Conservation (phyloP, 371 early-diverging fungal genomes). For the Rhizomucor miehei region DNA sequence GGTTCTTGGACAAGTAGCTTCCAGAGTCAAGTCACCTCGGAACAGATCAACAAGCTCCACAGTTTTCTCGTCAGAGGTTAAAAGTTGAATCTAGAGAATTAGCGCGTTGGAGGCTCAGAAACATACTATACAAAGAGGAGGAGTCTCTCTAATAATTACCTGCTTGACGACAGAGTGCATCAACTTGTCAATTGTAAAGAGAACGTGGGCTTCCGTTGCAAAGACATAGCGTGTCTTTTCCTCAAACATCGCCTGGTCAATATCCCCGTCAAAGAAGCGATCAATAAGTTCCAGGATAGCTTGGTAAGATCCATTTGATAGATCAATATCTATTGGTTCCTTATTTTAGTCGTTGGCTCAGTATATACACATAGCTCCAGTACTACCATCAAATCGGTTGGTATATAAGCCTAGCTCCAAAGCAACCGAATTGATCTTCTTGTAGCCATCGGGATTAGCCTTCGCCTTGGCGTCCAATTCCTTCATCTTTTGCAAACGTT, state of each 20-base stretch:
- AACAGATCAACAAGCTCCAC: constrained; percentile 34
- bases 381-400: constrained; percentile 48
- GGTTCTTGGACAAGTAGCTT: constrained; percentile 15
- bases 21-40: constrained; percentile 25
- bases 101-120: neutral
- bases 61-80: constrained; percentile 44
- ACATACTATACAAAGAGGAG: neutral
- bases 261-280: constrained; percentile 76
- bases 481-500: constrained; percentile 78
- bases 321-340: constrained; percentile 40
- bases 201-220: constrained; percentile 80
- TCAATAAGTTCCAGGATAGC: constrained; percentile 75
- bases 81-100: constrained; percentile 33
- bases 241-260: constrained; percentile 89
- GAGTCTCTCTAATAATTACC: constrained; percentile 39
- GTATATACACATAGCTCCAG: neutral
- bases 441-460: constrained; percentile 53
- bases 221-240: constrained; percentile 86
- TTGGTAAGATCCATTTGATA: constrained; percentile 65
- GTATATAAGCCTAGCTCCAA: constrained; percentile 77
- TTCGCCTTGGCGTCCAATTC: constrained; percentile 60
- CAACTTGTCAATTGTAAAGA: constrained; percentile 88
- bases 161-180: constrained; percentile 78
- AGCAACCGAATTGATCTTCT: constrained; percentile 74
- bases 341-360: neutral